Base-by-base conservation (phyloP, 2,329 filamentous ascomycete species). In the Ophiostoma tasmaniense region DNA sequence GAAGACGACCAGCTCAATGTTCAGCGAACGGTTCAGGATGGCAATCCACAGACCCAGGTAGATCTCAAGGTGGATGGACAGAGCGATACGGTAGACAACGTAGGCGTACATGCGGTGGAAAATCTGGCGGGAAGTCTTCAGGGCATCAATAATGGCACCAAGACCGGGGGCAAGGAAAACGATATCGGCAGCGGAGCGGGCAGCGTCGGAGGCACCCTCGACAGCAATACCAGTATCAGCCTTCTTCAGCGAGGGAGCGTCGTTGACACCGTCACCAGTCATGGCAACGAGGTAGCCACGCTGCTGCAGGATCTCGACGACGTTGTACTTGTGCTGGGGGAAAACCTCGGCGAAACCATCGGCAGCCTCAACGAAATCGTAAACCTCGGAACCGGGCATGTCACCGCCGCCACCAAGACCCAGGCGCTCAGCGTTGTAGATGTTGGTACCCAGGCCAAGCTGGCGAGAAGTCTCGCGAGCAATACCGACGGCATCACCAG, bases 91-190 rank as follows among this genome's bases (percentile, higher is more conserved):
- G 84, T 96, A 96, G 76, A 96, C 90, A 73, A 97, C 91, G 83
- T 96, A 97, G 71, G 92, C 90, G 82, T 96, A 95, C 92, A 97
- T 96, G 76, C 93, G 91, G 82, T 96, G 92, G 85, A 96, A 96
- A 79, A 97, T 96, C 80, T 96, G 92, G 76, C 93, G 91, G 39
- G 92, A 94, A 73, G 91, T 96, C 84, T 96, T 96, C 74, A 96
- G 86, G 71, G 92, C 92, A 78, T 96, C 92, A 75, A 96, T 96
- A 79, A 96, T 96, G 72, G 92, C 91, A 80, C 92, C 93, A 72
- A 96, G 88, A 83, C 92, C 93, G 68, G 92, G 92, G 74, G 91
- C 92, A 78, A 96, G 87, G 85, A 96, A 96, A 75, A 97, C 92
- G 75, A 96, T 96, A 81, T 97, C 93, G 76, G 93, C 91, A 74